Evolutionary conservation across 179 eudicot species (phyloP).

Genomic region (Camellia oleifera): DNA sequence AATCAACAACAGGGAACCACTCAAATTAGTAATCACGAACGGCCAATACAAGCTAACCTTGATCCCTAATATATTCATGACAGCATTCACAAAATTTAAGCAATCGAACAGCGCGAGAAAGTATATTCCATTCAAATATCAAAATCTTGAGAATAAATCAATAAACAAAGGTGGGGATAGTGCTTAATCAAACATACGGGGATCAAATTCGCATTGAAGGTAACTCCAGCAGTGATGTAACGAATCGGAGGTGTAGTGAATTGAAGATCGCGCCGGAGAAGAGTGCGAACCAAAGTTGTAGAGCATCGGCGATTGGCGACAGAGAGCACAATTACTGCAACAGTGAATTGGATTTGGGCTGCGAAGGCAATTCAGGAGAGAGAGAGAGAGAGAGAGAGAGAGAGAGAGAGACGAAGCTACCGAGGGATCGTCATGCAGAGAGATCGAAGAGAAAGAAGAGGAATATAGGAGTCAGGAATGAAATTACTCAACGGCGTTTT

Average conservation of each 20-base stretch:
- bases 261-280: conserved; percentile 1
- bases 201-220: not conserved
- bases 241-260: not conserved
- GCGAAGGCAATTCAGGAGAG: not conserved
- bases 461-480: not conserved
- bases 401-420: not conserved
- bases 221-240: not conserved
- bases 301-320: not conserved
- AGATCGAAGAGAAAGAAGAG: not conserved
- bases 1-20: not conserved
- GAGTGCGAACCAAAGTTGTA: not conserved
- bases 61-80: not conserved
- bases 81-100: not conserved
- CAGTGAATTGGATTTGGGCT: not conserved
- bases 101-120: not conserved
- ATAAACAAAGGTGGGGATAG: not conserved
- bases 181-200: not conserved
- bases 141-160: not conserved
- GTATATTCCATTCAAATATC: not conserved
- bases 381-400: not conserved
- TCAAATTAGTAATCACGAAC: not conserved
- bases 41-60: not conserved
- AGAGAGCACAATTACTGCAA: not conserved
- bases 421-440: not conserved
- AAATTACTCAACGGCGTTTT: not conserved